Conservation (phyloP, 2,329 filamentous ascomycete genomes). For the Colletotrichum filicis region DNA sequence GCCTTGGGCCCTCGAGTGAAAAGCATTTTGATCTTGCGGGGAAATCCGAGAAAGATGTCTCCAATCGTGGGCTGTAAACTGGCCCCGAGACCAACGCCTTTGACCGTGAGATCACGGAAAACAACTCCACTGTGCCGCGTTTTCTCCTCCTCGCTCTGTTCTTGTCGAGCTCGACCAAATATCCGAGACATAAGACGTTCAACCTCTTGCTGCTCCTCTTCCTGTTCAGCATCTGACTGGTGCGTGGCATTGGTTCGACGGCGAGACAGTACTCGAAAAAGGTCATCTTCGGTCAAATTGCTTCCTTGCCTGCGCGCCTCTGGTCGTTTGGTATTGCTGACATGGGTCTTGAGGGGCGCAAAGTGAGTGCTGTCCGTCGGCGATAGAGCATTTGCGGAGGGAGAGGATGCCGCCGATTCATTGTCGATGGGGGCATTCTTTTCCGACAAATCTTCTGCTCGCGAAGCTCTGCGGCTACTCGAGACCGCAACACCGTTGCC, state of each 20-base stretch:
- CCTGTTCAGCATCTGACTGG: slow-evolving; percentile 52
- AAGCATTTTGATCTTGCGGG: slow-evolving; percentile 40
- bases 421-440: background rate
- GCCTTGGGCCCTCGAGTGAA: slow-evolving; percentile 43
- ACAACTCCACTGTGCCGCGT: slow-evolving; percentile 76
- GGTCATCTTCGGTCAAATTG: slow-evolving; percentile 58
- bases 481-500: background rate
- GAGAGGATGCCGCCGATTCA: slow-evolving; percentile 12
- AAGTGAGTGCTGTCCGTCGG: slow-evolving; percentile 36
- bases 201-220: slow-evolving; percentile 59
- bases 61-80: slow-evolving; percentile 57
- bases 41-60: slow-evolving; percentile 46
- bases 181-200: slow-evolving; percentile 75
- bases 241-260: slow-evolving; percentile 53
- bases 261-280: slow-evolving; percentile 60
- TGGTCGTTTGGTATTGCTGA: slow-evolving; percentile 35
- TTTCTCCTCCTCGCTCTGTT: slow-evolving; percentile 75
- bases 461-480: background rate
- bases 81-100: slow-evolving; percentile 75
- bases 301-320: slow-evolving; percentile 40
- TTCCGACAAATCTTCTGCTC: background rate
- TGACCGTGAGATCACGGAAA: slow-evolving; percentile 77
- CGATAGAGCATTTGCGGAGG: background rate
- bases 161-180: slow-evolving; percentile 73
- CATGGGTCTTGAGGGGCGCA: slow-evolving; percentile 42